Evolutionary conservation across 2,329 filamentous ascomycete species (phyloP).

Genomic region (Graphium sp.): DNA sequence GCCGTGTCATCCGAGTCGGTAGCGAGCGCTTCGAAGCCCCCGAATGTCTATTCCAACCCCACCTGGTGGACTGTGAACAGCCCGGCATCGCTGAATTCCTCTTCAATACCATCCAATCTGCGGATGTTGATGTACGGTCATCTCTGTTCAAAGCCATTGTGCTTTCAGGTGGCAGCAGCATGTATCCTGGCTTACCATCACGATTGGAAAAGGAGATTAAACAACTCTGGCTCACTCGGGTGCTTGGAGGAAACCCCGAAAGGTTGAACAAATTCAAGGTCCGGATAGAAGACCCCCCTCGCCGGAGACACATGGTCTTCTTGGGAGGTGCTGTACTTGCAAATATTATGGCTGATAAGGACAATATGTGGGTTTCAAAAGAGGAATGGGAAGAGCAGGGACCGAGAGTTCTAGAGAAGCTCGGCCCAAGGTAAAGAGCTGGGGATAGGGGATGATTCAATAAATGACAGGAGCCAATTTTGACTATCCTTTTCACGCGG

Average conservation of each 20-base stretch:
- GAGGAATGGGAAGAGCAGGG: slow-evolving; percentile 95
- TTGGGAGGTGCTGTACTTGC: slow-evolving; percentile 88
- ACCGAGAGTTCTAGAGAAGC: slow-evolving; percentile 67
- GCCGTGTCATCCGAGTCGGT: slow-evolving; percentile 86
- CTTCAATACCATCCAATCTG: slow-evolving; percentile 95
- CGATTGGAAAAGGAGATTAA: slow-evolving; percentile 96
- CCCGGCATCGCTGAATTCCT: slow-evolving; percentile 92
- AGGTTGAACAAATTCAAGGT: slow-evolving; percentile 98
- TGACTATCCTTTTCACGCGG: no score
- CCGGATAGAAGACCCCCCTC: slow-evolving; percentile 90
- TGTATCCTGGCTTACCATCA: slow-evolving; percentile 94
- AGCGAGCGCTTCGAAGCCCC: slow-evolving; percentile 96
- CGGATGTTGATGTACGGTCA: slow-evolving; percentile 85
- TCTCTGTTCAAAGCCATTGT: slow-evolving; percentile 97
- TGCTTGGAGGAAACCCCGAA: slow-evolving; percentile 82
- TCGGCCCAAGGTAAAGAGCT: slow-evolving; percentile 63
- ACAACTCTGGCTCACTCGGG: slow-evolving; percentile 91
- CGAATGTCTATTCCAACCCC: slow-evolving; percentile 96
- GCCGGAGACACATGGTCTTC: slow-evolving; percentile 99
- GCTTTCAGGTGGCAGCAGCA: slow-evolving; percentile 89
- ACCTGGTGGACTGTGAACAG: slow-evolving; percentile 93
- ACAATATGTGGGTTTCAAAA: slow-evolving; percentile 98
- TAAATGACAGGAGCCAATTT: no score
- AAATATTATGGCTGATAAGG: slow-evolving; percentile 98
- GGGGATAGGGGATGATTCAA: no score